These are phyloP conservation scores for Diaporthe sp. DNA, from an alignment of 2,329 filamentous ascomycete genomes.

Conservation along the genomic window DNA sequence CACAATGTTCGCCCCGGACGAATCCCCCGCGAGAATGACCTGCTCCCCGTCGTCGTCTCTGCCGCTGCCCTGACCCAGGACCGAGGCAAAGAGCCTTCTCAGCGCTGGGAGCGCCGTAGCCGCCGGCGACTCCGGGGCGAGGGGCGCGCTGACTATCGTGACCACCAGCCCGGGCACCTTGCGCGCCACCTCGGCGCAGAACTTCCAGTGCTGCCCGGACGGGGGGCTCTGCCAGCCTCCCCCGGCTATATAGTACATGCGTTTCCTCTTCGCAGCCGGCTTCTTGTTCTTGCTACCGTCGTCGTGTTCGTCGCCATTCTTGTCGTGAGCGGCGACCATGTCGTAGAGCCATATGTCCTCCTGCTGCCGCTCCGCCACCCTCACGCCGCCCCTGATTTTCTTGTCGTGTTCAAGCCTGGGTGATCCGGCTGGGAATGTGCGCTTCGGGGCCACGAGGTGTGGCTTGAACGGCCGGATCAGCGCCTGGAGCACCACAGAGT, in stretches of 20 bases:
- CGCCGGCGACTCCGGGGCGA: background rate
- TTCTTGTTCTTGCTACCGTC: background rate
- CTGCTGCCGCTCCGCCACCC: background rate
- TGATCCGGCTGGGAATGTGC: background rate
- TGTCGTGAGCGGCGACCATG: background rate
- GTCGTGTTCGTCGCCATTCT: background rate
- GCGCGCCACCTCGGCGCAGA: background rate
- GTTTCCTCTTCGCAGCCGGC: background rate
- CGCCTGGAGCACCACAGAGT: background rate
- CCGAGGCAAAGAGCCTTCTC: background rate
- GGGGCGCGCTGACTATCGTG: background rate
- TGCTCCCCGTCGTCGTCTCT: background rate
- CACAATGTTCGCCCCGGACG: background rate
- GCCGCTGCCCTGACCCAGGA: background rate
- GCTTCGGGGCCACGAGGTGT: constrained; percentile 4
- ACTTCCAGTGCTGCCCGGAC: constrained; percentile 1
- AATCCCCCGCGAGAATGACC: background rate
- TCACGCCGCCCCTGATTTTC: background rate
- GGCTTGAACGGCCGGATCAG: constrained; percentile 6
- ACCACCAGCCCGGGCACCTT: background rate
- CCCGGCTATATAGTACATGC: background rate
- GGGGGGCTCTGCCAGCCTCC: background rate
- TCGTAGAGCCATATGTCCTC: constrained; percentile 5
- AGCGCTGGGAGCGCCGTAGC: background rate
- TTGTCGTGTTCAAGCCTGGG: background rate